phyloP scores from a whole-genome alignment of 108 stramenopile species.

The Skeletonema menzelii region DNA sequence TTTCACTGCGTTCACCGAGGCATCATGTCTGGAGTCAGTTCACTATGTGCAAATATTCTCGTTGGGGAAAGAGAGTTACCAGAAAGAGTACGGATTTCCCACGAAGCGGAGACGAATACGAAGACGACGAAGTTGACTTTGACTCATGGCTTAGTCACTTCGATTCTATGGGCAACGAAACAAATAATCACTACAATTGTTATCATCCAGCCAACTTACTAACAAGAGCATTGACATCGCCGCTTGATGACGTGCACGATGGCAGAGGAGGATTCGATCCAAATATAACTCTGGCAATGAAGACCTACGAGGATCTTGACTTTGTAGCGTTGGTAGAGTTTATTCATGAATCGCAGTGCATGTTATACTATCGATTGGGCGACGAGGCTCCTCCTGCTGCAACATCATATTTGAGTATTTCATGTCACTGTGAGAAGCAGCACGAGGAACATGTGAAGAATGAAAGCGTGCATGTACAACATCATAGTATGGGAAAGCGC shows the following conservation, averaged over 20 bases:
- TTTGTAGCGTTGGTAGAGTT: constrained; percentile 20
- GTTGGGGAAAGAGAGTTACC: constrained; percentile 8
- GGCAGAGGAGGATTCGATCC: constrained; percentile 1
- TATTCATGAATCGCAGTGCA: constrained; percentile 16
- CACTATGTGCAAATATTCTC: constrained; percentile 16
- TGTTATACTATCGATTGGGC: constrained; percentile 6
- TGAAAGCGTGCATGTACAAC: constrained; percentile 1
- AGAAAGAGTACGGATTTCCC: constrained; percentile 1
- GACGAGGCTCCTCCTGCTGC: background rate
- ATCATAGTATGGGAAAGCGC: background rate
- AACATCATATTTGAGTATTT: constrained; percentile 6
- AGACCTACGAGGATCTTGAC: constrained; percentile 9
- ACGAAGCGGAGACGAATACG: background rate
- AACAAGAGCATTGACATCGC: constrained; percentile 6
- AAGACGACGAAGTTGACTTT: constrained; percentile 12
- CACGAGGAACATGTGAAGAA: background rate
- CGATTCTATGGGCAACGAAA: background rate
- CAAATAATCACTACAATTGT: constrained; percentile 7
- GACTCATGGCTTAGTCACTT: constrained; percentile 18
- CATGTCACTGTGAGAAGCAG: constrained; percentile 7
- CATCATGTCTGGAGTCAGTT: constrained; percentile 24
- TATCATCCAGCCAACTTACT: constrained; percentile 23
- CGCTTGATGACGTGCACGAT: background rate
- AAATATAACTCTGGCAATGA: constrained; percentile 7
- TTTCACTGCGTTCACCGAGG: constrained; percentile 9